Base-by-base conservation (phyloP, 176 grass and related monocot genomes). In the Luzula sylvatica region DNA sequence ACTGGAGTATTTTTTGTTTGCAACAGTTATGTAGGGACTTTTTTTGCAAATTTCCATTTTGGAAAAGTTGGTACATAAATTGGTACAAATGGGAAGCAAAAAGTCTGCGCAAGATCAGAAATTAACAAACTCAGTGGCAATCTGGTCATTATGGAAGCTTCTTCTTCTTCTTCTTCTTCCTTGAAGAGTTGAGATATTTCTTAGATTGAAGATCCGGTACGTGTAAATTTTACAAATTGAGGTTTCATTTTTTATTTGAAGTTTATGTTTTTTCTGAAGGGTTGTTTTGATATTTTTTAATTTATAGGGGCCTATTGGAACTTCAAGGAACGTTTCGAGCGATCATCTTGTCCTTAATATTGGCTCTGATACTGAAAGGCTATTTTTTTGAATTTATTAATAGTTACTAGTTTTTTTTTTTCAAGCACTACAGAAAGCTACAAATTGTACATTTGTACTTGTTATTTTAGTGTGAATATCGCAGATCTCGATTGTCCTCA, bases 331-430 rank as follows among this genome's bases (percentile, higher is more conserved):
- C 65, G 77, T 81, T 9, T 82, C 90, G 63, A 73, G 72, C 2
- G 90, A 96, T 61, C 90, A 96, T 96, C 81, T 96, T 75, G 50
- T 86, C 61, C 64, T 96, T 47, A 89, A 79, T 65, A 85, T 96
- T 55, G 77, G 80, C 46, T 52, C 77, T 25, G 90, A 85, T 29
- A 82, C 80, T 14, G 81, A 86, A 67, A 52, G 71, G n/a, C 60
- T 88, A 66, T 56, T 96, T 86, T 40, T 67, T 68, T n/a, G n/a
- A n/a, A n/a, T n/a, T n/a, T n/a, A n/a, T n/a, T n/a, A n/a, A n/a
- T n/a, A n/a, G n/a, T n/a, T n/a, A n/a, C n/a, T n/a, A n/a, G n/a
- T n/a, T n/a, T n/a, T n/a, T n/a, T n/a, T n/a, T n/a, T n/a, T n/a
- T n/a, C n/a, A n/a, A n/a, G n/a, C n/a, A n/a, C n/a, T n/a, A n/a